Base-by-base conservation (phyloP, 176 grass and related monocot species). In the Eragrostis curvula region DNA sequence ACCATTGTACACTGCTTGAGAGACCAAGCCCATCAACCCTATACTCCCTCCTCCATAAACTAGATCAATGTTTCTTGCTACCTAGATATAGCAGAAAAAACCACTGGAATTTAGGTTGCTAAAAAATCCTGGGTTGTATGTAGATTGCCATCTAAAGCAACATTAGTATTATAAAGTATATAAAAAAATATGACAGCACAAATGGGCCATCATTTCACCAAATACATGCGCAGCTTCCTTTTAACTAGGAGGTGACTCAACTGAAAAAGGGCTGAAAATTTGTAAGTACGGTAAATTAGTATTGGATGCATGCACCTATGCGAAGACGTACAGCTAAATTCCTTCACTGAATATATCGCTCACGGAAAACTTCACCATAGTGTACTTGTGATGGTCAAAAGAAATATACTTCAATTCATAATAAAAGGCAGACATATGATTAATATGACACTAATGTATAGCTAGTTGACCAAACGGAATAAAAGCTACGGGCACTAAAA, bases 21-120 rank as follows among this genome's bases (percentile, higher is more conserved):
- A 84, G 32, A 88, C 86, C 41, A 74, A 43, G 27, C 81, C 86
- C 86, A 88, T 88, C 58, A 88, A 70, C 47, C 86, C 81, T 67
- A 84, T 48, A 84, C 86, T 88, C 16, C 86, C 81, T 79, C 86
- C 86, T 66, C 86, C 86, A 66, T 84, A 88, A 24, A 88, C 86
- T 46, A 88, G 75, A 84, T 88, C 74, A 79, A 88, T 74, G 74
- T 84, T 88, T 64, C 74, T 88, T 73, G 74, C 36, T 47, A 88
- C 80, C 86, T 88, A 61, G 57, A 55, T 20, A 74, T 39, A 65
- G n/a, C 21, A 63, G 61, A 11, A 46, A 75, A 52, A 21, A 29
- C 66, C n/a, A 41, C 21, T 9, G 47, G 50, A 20, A 43, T 52
- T 79, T 53, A 55, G 36, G 14, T 39, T 67, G 57, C 43, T 51